Percentiles rank a stretch among this genome's conserved stretches.
These are phyloP conservation scores for Cyberlindnera petersonii DNA, from an alignment of 805 yeast species.

Conservation along the genomic window DNA sequence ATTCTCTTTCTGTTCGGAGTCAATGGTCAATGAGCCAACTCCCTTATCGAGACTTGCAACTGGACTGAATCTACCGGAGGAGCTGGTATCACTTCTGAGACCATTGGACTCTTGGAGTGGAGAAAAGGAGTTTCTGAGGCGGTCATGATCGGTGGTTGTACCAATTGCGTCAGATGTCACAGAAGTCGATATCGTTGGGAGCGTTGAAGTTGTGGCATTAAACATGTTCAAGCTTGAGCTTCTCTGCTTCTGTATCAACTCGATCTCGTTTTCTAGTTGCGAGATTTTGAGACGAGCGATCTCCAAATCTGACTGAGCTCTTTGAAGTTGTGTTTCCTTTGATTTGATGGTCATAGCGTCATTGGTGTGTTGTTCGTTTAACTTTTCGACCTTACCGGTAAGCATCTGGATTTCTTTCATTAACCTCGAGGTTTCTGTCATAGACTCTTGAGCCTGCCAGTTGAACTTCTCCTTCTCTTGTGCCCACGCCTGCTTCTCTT, in stretches of 20 bases:
- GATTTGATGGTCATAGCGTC: slow-evolving; percentile 53
- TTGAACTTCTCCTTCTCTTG: slow-evolving; percentile 30
- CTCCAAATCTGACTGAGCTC: slow-evolving; percentile 61
- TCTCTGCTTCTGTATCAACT: slow-evolving; percentile 32
- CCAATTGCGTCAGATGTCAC: too few relatives aligned
- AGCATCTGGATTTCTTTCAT: slow-evolving; percentile 26
- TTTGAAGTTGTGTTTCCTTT: slow-evolving; percentile 61
- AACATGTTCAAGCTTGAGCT: slow-evolving; percentile 11
- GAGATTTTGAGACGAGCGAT: slow-evolving; percentile 47
- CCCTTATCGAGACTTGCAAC: slow-evolving; percentile 22
- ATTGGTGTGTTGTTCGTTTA: slow-evolving; percentile 48
- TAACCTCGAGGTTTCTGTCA: slow-evolving; percentile 27
- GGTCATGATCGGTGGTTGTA: slow-evolving; percentile 1
- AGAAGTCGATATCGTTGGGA: slow-evolving; percentile 1
- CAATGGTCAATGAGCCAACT: slow-evolving; percentile 29
- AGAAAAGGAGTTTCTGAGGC: slow-evolving; percentile 9
- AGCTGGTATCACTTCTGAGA: neutral
- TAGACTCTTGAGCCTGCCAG: slow-evolving; percentile 28
- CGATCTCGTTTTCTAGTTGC: slow-evolving; percentile 49
- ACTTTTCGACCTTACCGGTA: slow-evolving; percentile 33
- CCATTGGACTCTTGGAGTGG: slow-evolving; percentile 22
- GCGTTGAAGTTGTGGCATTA: neutral
- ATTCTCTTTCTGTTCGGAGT: slow-evolving; percentile 28
- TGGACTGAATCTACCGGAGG: slow-evolving; percentile 4
- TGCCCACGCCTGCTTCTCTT: slow-evolving; percentile 43